A percentile compares a stretch with the other conserved stretches of the same genome.
Evolutionary conservation across 176 grass and related monocot species (phyloP).

Genomic region (Echinochloa phyllopogon): DNA sequence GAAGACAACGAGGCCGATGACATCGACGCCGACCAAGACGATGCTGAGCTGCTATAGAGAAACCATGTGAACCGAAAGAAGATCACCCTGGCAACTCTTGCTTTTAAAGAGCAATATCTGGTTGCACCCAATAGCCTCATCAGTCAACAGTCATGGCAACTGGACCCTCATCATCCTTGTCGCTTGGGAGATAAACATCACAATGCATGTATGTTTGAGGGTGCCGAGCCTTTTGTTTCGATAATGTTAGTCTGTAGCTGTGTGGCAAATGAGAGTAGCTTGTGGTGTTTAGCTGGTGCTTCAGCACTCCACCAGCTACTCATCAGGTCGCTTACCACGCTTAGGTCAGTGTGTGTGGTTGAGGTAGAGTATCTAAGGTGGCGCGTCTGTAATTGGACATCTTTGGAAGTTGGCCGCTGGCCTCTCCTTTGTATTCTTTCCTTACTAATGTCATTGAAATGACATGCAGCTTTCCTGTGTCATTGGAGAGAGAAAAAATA

Average conservation of each 20-base stretch:
- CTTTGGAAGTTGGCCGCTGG: neutral
- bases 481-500: neutral
- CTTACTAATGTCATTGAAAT: neutral
- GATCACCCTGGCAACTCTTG: neutral
- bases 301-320: neutral
- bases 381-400: neutral
- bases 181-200: neutral
- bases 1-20: conserved; percentile 89
- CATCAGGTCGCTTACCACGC: neutral
- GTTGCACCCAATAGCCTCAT: neutral
- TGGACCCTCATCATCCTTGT: neutral
- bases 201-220: neutral
- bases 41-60: conserved; percentile 71
- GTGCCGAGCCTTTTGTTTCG: neutral
- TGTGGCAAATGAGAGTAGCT: neutral
- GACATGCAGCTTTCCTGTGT: neutral
- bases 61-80: neutral
- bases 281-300: neutral
- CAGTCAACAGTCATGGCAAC: neutral
- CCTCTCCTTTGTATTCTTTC: neutral
- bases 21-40: conserved; percentile 83
- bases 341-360: neutral
- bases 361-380: neutral
- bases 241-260: neutral
- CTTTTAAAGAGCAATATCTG: neutral